A percentile compares a stretch with the other conserved stretches of the same genome.
These are phyloP conservation scores for Penicillium cosmopolitanum DNA, from an alignment of 495 filamentous ascomycete genomes.

Conservation along the genomic window DNA sequence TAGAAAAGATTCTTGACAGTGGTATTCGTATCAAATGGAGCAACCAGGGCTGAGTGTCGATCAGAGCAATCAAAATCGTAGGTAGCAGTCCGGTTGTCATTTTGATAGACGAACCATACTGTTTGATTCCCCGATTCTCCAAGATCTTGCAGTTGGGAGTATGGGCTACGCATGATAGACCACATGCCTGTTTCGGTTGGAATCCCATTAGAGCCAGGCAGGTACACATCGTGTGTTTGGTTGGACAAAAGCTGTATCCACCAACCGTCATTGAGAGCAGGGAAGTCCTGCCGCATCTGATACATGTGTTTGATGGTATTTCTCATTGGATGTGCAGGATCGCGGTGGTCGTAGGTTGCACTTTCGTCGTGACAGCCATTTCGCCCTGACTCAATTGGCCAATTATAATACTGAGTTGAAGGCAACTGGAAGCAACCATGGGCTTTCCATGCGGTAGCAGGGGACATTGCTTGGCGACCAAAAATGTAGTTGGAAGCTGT, in stretches of 20 bases:
- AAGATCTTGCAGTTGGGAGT: conserved; percentile 56
- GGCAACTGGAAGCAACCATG: conserved; percentile 69
- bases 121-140: conserved; percentile 52
- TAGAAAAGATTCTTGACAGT: conserved; percentile 71
- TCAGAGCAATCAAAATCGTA: conserved; percentile 65
- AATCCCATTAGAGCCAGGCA: conserved; percentile 56
- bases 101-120: conserved; percentile 71
- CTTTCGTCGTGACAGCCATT: conserved; percentile 62
- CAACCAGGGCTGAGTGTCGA: conserved; percentile 51
- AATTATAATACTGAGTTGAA: conserved; percentile 59
- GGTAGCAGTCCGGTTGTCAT: conserved; percentile 57
- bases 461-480: conserved; percentile 69
- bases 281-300: conserved; percentile 60
- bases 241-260: conserved; percentile 63
- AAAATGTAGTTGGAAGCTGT: conserved; percentile 72
- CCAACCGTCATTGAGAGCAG: conserved; percentile 68
- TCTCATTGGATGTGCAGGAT: conserved; percentile 67
- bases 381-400: conserved; percentile 59
- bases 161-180: conserved; percentile 61
- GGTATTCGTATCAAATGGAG: conserved; percentile 59
- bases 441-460: conserved; percentile 67
- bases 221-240: conserved; percentile 54
- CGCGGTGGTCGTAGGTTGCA: conserved; percentile 67
- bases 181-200: conserved; percentile 70
- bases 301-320: conserved; percentile 73